Conservation (phyloP, 768 basidiomycete species). For the Chalciporus piperatus region DNA sequence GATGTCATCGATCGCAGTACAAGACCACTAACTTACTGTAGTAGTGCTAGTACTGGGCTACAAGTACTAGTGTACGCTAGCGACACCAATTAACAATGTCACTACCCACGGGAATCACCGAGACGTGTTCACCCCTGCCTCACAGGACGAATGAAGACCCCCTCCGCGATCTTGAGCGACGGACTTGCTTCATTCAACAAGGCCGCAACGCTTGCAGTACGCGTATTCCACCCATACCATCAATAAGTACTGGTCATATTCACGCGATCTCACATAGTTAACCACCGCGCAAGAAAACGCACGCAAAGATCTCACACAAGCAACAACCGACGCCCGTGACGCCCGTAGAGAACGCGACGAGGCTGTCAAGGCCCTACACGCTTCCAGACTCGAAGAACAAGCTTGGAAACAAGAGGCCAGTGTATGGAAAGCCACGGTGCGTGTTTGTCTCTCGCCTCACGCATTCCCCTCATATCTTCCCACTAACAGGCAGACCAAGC, state of each 20-base stretch:
- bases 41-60: too few species aligned
- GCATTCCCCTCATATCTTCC: constrained; percentile 8
- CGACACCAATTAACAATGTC: too few species aligned
- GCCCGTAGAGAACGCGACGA: constrained; percentile 51
- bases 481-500: constrained; percentile 48
- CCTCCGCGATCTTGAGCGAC: constrained; percentile 39
- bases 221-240: constrained; percentile 6
- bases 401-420: constrained; percentile 45
- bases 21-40: too few species aligned
- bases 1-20: too few species aligned
- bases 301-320: constrained; percentile 50
- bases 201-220: constrained; percentile 40
- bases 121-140: constrained; percentile 13
- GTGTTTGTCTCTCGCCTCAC: constrained; percentile 25
- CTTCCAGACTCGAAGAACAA: constrained; percentile 43
- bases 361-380: constrained; percentile 44
- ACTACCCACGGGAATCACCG: constrained; percentile 21
- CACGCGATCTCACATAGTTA: constrained; percentile 37
- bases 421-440: constrained; percentile 46
- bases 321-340: constrained; percentile 43
- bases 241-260: background rate
- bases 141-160: constrained; percentile 28
- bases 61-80: too few species aligned
- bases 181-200: constrained; percentile 41
- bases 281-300: constrained; percentile 55